A percentile compares a stretch with the other conserved stretches of the same genome.
Conservation (phyloP, 2,329 filamentous ascomycete genomes). For the Sporothrix inflata region DNA sequence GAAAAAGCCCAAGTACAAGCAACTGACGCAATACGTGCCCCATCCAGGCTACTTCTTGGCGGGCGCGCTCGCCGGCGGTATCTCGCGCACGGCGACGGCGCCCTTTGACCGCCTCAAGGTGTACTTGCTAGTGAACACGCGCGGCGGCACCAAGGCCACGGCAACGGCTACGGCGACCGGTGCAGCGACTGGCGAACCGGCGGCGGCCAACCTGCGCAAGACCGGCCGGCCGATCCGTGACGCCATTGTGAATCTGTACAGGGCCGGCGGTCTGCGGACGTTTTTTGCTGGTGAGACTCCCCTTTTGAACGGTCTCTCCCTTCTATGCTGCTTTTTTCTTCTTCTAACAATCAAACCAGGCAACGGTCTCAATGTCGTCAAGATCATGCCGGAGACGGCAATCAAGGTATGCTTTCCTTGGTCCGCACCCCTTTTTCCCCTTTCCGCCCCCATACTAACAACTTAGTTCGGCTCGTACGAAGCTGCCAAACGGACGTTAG, state of each 20-base stretch:
- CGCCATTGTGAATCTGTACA: slow-evolving; percentile 79
- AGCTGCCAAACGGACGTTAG: slow-evolving; percentile 85
- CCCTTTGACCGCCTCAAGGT: slow-evolving; percentile 97
- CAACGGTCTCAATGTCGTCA: slow-evolving; percentile 93
- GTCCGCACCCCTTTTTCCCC: neutral
- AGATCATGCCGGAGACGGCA: slow-evolving; percentile 98
- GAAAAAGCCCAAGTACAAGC: slow-evolving; percentile 35
- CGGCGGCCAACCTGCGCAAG: slow-evolving; percentile 66
- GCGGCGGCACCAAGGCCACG: slow-evolving; percentile 43
- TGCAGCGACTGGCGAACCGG: slow-evolving; percentile 69
- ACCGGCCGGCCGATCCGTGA: slow-evolving; percentile 70
- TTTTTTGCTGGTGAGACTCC: slow-evolving; percentile 80
- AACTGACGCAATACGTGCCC: slow-evolving; percentile 71
- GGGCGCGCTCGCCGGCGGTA: slow-evolving; percentile 89
- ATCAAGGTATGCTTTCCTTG: slow-evolving; percentile 64
- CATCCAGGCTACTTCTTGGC: slow-evolving; percentile 97
- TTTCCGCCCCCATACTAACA: neutral
- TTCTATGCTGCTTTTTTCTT: neutral
- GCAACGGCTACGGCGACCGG: slow-evolving; percentile 58
- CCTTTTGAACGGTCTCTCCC: neutral
- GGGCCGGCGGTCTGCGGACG: slow-evolving; percentile 81
- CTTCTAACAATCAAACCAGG: slow-evolving; percentile 55
- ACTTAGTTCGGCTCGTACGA: slow-evolving; percentile 86
- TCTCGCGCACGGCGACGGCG: slow-evolving; percentile 92
- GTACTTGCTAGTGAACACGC: slow-evolving; percentile 91